A percentile compares a stretch with the other conserved stretches of the same genome.
Evolutionary conservation across 345 rosid species (phyloP).

Genomic region (Pistacia atlantica): DNA sequence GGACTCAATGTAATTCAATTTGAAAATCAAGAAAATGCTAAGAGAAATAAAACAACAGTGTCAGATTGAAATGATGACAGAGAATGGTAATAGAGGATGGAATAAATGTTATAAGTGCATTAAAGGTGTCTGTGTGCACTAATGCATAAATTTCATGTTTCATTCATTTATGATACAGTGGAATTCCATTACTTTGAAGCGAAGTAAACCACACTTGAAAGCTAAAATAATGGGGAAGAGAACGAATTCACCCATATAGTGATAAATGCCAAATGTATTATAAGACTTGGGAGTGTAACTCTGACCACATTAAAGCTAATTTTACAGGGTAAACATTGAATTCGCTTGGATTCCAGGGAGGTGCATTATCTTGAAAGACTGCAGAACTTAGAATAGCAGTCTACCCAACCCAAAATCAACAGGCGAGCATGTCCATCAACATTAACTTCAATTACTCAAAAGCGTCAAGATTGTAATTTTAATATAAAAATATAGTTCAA

Average conservation of each 20-base stretch:
- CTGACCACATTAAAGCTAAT: neutral
- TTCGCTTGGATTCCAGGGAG: neutral
- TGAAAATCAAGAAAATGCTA: neutral
- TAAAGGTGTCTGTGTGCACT: neutral
- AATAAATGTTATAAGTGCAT: neutral
- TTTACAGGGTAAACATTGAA: neutral
- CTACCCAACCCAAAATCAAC: neutral
- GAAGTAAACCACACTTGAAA: neutral
- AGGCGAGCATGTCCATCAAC: neutral
- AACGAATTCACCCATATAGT: neutral
- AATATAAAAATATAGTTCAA: too few species aligned
- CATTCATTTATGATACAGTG: neutral
- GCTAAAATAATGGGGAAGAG: neutral
- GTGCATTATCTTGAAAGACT: neutral
- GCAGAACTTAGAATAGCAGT: neutral
- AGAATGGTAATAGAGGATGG: neutral
- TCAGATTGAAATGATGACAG: neutral
- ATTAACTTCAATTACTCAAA: neutral
- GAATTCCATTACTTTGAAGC: neutral
- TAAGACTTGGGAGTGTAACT: neutral
- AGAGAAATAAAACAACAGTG: neutral
- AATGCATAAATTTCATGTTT: neutral
- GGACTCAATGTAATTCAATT: neutral
- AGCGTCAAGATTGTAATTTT: too few species aligned
- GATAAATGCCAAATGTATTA: neutral